Base-by-base conservation (phyloP, 169 alveolate species). In the Theileria annulata region DNA sequence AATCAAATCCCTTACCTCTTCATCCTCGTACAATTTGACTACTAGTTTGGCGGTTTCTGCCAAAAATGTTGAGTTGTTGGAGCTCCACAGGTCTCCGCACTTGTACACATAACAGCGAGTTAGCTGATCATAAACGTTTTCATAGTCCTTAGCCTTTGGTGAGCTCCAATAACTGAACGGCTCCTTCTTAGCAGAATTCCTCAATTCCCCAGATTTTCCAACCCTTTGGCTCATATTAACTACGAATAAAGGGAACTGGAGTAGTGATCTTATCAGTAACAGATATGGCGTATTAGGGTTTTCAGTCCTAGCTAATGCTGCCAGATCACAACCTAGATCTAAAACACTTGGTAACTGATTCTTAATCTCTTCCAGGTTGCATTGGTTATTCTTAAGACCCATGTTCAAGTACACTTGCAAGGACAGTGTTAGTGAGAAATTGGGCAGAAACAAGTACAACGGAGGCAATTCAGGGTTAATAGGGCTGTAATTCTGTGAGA, bases 11-110 rank as follows among this genome's bases (percentile, higher is more conserved):
- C 59, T n/a, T 0, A 75, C 77, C 12, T 71, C 69, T 23, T 60
- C 79, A 17, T 76, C 70, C 17, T 62, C 30, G 47, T 56, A 68
- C 35, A 80, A 23, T 0, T 80, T 75, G 47, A 59, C 79, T 31
- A 80, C n/a, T 0, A 80, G 63, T 21, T 13, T n/a, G 21, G 88
- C 88, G 2, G 88, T 80, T 28, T 58, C 17, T 49, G 42, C 51
- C n/a, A 80, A 66, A 37, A 80, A 67, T 21, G 62, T 13, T 21
- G 69, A 17, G 35, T 70, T 69, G 23, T 56, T 71, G 28, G 69
- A 35, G 35, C 79, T 76, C 88, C 88, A 80, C 8, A 73, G 56
- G 68, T 80, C 88, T 1, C 78, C 79, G n/a, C 82, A 56, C 47
- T 80, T 80, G 51, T 56, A 30, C 47, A 71, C 17, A 73, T 80